Evolutionary conservation across 2,329 filamentous ascomycete genomes (phyloP), one percentile per base, ranked within the genome.

Genomic region (Trichoderma simmonsii): DNA sequence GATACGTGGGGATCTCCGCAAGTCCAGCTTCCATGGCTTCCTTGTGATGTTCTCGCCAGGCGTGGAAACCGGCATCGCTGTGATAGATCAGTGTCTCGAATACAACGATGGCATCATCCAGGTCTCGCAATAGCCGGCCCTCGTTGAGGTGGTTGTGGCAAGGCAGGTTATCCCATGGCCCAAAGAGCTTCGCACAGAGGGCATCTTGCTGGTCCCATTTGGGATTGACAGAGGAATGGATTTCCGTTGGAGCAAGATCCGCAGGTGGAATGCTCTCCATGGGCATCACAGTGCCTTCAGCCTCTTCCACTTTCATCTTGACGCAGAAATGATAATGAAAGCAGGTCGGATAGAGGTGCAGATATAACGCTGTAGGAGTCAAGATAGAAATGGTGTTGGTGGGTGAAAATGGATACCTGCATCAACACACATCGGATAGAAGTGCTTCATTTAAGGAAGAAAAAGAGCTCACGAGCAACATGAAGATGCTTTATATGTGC

Each of bases 51-150:
- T 56, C 48, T 9, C 73, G 63, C 73, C 75, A 78, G 5, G 68
- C 59, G 4, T 64, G 51, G 62, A 79, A 77, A 8, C 77, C 77
- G 5, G 43, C 59, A 39, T 77, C 75, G 36, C 71, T 74, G 69
- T 76, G 75, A 12, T 61, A 60, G 30, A 78, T 77, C 65, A 73
- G 73, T 3, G 43, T 54, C 56, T 79, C 77, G 32, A 79, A 77
- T 12, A 63, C 24, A 24, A 73, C 62, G 12, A 79, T 76, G 54
- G 75, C 63, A 21, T 68, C 61, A 32, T 78, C 77, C 8, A 78
- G 75, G n/a, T 74, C 73, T 3, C 64, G 57, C 15, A 77, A 73
- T 11, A 72, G 71, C 18, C 15, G 9, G 15, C 32, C 36, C 60
- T 72, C 65, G 26, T 65, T 54, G 18, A 65, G 63, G 14, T 70